These are phyloP conservation scores for Platanthera guangdongensis DNA, from an alignment of 106 monocot species.

Conservation along the genomic window DNA sequence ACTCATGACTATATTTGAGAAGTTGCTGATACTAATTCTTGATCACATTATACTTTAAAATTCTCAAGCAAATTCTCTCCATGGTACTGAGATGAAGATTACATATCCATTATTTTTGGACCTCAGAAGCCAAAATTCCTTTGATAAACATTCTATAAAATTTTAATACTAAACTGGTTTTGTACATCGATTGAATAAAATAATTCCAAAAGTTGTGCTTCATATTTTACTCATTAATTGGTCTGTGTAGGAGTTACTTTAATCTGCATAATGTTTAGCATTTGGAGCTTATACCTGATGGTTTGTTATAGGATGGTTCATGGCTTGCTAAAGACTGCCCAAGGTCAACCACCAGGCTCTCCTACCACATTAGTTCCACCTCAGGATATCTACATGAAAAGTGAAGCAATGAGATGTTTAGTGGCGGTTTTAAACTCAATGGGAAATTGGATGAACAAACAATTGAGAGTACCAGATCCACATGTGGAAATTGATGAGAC, in stretches of 20 bases:
- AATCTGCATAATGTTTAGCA: not conserved
- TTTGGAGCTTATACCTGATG: not conserved
- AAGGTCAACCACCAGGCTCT: slow-evolving; percentile 66
- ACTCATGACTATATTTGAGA: too few relatives aligned
- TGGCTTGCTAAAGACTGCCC: slow-evolving; percentile 84
- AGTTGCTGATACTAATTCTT: not conserved
- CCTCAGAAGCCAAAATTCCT: not conserved
- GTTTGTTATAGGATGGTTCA: slow-evolving; percentile 66
- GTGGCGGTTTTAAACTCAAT: slow-evolving; percentile 85
- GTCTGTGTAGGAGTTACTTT: not conserved
- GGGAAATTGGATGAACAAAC: slow-evolving; percentile 97
- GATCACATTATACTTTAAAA: not conserved
- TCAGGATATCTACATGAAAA: slow-evolving; percentile 73
- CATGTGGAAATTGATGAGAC: slow-evolving; percentile 44
- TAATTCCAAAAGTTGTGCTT: not conserved
- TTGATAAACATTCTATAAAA: not conserved
- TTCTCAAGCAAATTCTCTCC: not conserved
- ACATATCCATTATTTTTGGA: not conserved
- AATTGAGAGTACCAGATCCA: slow-evolving; percentile 74
- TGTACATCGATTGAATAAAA: not conserved
- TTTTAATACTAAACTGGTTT: not conserved
- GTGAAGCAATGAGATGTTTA: slow-evolving; percentile 84
- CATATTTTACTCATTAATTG: not conserved
- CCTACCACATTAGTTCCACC: slow-evolving; percentile 66
- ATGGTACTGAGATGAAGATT: not conserved